Evolutionary conservation across 306 rosid genomes (phyloP), one percentile per base, ranked within the genome.

Genomic region (Quercus wislizeni): DNA sequence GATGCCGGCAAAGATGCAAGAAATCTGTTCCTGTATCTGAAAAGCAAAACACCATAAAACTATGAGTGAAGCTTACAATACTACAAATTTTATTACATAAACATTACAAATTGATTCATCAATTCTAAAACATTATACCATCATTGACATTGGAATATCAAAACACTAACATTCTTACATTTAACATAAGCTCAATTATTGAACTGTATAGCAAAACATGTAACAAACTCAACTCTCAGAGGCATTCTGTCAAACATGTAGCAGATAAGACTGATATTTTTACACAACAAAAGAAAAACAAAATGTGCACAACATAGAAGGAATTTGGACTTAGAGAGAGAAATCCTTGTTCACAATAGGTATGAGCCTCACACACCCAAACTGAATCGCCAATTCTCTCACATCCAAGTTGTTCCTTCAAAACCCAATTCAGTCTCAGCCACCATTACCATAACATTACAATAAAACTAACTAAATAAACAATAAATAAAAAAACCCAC

Each of bases 341-440:
- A 93, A 86, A 51, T 93, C 98, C 25, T 90, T 88, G 0, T 89
- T 90, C 74, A 95, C 97, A 1, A 73, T 54, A 55, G 96, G 87
- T 82, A n/a, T n/a, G 33, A 95, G 84, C 74, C 98, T 80, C 82
- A 95, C 94, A 77, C 98, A 95, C 5, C 97, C 98, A 38, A 95
- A 95, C 79, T 86, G 98, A 71, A 93, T 89, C 2, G 96, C 98
- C 76, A 93, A 75, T 85, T 95, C 99, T 56, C 97, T 89, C 14
- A 95, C 92, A 78, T 93, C 97, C 12, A 93, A 85, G 83, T 83
- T 91, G 83, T 75, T 85, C 91, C 99, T 95, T 25, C 83, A 78
- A 33, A 43, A 23, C n/a, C 57, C 70, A 21, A 38, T 71, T 73
- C 78, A 70, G 13, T 56, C 18, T 21, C 59, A 78, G 4, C 18